phyloP scores from a whole-genome alignment of 176 grass and related monocot species.

The Cymbopogon citratus region DNA sequence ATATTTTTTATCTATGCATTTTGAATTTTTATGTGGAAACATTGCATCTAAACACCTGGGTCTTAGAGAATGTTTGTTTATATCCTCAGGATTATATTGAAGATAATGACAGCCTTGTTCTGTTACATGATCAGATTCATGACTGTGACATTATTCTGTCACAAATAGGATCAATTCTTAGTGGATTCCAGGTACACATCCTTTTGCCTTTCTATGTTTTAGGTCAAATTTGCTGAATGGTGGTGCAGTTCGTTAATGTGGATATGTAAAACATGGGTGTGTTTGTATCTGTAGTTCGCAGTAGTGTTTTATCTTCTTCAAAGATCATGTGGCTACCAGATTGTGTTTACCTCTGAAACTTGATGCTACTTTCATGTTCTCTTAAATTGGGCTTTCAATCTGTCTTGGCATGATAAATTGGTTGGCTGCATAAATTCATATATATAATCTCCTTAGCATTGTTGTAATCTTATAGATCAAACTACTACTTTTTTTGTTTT shows the following conservation, averaged over 20 bases:
- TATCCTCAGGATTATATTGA: constrained; percentile 64
- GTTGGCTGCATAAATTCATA: too few species aligned
- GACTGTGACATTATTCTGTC: constrained; percentile 65
- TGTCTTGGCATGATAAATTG: neutral
- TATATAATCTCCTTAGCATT: neutral
- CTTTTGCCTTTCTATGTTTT: neutral
- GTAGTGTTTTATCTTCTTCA: neutral
- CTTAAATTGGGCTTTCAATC: neutral
- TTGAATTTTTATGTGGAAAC: neutral
- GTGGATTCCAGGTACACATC: constrained; percentile 57
- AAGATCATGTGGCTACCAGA: neutral
- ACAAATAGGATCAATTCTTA: constrained; percentile 61
- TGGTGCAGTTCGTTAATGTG: neutral
- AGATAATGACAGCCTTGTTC: constrained; percentile 55
- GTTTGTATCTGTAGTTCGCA: neutral
- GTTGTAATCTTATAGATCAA: neutral
- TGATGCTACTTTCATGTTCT: neutral
- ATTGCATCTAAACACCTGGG: constrained; percentile 4
- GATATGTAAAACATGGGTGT: neutral
- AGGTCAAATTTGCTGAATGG: neutral
- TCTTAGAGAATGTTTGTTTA: constrained; percentile 27
- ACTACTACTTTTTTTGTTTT: neutral
- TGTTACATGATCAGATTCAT: constrained; percentile 65
- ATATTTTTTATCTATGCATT: neutral
- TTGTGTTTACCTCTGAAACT: neutral